phyloP scores from a whole-genome alignment of 208 protist genomes.

The Crithidia bombi region DNA sequence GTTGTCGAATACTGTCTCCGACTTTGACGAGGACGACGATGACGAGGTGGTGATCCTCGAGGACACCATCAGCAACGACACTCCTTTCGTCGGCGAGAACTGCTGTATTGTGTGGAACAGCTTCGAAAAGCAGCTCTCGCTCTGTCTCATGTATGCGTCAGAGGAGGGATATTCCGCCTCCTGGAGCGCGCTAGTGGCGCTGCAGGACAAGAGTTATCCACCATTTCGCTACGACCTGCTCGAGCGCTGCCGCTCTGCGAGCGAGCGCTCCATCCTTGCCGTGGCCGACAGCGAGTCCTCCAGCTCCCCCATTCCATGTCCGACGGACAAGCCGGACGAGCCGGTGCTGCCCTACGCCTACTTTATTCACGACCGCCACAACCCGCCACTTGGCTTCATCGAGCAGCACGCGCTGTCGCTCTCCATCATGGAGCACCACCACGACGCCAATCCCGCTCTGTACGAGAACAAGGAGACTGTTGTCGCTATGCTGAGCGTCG shows the following conservation, averaged over 20 bases:
- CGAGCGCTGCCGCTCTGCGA: conserved; percentile 34
- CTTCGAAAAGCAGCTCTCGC: conserved; percentile 69
- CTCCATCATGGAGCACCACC: conserved; percentile 65
- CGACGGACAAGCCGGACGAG: conserved; percentile 12
- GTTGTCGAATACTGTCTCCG: conserved; percentile 20
- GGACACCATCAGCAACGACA: conserved; percentile 77
- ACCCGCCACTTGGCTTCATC: conserved; percentile 74
- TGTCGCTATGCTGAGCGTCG: conserved; percentile 51
- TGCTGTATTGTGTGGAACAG: conserved; percentile 91
- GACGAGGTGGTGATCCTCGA: conserved; percentile 60
- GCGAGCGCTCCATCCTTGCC: conserved; percentile 8
- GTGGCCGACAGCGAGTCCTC: conserved; percentile 19
- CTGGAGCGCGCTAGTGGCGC: conserved; percentile 73
- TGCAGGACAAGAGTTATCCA: conserved; percentile 79
- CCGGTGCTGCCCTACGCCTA: conserved; percentile 59
- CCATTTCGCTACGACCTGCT: conserved; percentile 57
- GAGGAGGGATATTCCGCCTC: conserved; percentile 75
- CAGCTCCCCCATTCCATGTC: not conserved
- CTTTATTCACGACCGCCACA: conserved; percentile 71
- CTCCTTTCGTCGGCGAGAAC: conserved; percentile 84
- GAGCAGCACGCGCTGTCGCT: conserved; percentile 78
- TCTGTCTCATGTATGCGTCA: conserved; percentile 82
- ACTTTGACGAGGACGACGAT: conserved; percentile 35
- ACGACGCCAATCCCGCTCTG: conserved; percentile 44
- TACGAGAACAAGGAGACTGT: conserved; percentile 54